Conservation (phyloP, 305 asterid genomes). For the Solanum aculeatissimum region DNA sequence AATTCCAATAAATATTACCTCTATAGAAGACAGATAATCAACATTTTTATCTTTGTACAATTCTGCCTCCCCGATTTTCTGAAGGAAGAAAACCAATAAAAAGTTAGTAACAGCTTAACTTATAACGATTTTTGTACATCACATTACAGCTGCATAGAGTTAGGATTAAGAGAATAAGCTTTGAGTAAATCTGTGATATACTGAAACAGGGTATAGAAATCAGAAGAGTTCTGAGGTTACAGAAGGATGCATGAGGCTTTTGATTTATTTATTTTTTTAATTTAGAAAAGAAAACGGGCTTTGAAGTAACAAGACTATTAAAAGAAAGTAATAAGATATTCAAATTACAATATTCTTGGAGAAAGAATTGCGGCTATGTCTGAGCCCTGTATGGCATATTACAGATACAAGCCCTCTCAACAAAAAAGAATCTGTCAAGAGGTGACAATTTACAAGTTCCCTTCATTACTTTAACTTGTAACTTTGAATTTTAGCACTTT, state of each 20-base stretch:
- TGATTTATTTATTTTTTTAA: not conserved
- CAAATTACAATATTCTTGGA: not conserved
- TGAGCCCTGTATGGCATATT: not conserved
- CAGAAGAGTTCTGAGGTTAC: not conserved
- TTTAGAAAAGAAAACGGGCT: not conserved
- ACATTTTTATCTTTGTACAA: conserved; percentile 62
- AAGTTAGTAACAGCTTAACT: not conserved
- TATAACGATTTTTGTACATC: not conserved
- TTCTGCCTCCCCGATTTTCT: conserved; percentile 92
- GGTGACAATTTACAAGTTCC: not conserved
- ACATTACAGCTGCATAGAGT: not conserved
- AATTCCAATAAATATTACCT: conserved; percentile 28
- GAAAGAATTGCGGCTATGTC: not conserved
- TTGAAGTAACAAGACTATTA: not conserved
- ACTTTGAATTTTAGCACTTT: not conserved
- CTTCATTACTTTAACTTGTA: not conserved
- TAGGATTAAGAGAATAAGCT: not conserved
- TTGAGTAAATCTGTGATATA: not conserved
- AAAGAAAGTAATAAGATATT: not conserved
- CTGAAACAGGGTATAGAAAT: not conserved
- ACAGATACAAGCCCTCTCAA: not conserved
- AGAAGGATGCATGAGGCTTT: not conserved
- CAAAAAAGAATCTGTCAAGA: not conserved
- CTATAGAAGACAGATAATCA: conserved; percentile 92
- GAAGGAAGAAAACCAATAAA: conserved; percentile 10